These are phyloP conservation scores for Saccharomycopsis malanga DNA, from an alignment of 805 yeast genomes.

Conservation along the genomic window DNA sequence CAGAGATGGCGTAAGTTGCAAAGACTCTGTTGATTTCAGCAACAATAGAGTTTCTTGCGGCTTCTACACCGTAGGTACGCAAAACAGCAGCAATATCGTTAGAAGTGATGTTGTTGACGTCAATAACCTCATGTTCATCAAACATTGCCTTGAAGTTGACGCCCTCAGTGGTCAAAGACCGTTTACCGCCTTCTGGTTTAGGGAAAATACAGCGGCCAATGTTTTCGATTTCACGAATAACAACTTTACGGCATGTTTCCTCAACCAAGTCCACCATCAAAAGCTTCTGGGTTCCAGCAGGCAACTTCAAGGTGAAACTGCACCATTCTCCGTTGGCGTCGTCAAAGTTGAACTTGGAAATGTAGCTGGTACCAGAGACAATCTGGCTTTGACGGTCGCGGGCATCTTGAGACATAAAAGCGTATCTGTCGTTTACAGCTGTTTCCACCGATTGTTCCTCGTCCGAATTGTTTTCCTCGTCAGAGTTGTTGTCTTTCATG, in stretches of 20 bases:
- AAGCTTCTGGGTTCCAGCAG: conserved; percentile 82
- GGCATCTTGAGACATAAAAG: conserved; percentile 51
- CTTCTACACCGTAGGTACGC: conserved; percentile 94
- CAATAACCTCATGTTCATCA: conserved; percentile 91
- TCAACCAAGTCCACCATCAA: conserved; percentile 97
- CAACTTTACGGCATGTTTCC: conserved; percentile 80
- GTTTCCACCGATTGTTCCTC: conserved; percentile 29
- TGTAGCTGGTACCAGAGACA: conserved; percentile 60
- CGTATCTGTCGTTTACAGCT: conserved; percentile 11
- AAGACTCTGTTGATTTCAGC: conserved; percentile 93
- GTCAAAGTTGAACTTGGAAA: conserved; percentile 82
- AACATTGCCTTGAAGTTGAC: conserved; percentile 97
- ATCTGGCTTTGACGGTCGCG: conserved; percentile 83
- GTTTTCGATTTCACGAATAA: conserved; percentile 83
- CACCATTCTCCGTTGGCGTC: conserved; percentile 89
- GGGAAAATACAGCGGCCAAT: conserved; percentile 94
- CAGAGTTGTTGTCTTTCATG: conserved; percentile 32
- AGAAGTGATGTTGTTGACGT: conserved; percentile 82
- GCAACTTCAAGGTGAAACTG: conserved; percentile 75
- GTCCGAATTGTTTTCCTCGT: conserved; percentile 34
- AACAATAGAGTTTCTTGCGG: conserved; percentile 95
- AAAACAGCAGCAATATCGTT: conserved; percentile 91
- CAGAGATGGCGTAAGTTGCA: conserved; percentile 92
- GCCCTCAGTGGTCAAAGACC: conserved; percentile 91
- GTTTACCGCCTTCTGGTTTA: conserved; percentile 53